Evolutionary conservation across 2,329 filamentous ascomycete species (phyloP).

Genomic region (Fusarium sp.): DNA sequence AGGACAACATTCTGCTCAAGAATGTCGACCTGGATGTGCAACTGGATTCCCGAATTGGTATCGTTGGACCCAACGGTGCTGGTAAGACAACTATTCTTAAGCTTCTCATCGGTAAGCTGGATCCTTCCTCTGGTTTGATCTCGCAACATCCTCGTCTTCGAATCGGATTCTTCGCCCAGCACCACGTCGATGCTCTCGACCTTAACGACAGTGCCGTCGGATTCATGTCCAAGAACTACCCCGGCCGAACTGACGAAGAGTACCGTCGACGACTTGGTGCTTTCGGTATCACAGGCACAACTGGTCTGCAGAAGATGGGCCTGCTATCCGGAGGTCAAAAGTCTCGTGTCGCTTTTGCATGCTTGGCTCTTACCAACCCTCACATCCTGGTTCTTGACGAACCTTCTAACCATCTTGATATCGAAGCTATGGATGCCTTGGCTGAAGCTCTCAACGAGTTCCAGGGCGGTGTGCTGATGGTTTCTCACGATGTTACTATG

Average conservation of each 20-base stretch:
- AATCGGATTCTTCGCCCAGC: slow-evolving; percentile 97
- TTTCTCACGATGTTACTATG: slow-evolving; percentile 99
- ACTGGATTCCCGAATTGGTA: slow-evolving; percentile 96
- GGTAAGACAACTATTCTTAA: slow-evolving; percentile 99
- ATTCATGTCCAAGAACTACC: slow-evolving; percentile 95
- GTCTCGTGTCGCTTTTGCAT: slow-evolving; percentile 98
- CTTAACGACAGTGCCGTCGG: slow-evolving; percentile 88
- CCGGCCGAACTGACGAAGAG: slow-evolving; percentile 92
- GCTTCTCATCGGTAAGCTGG: slow-evolving; percentile 89
- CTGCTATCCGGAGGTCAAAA: slow-evolving; percentile 97
- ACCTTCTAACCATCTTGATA: slow-evolving; percentile 98
- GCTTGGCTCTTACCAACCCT: slow-evolving; percentile 89
- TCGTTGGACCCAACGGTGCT: slow-evolving; percentile 98
- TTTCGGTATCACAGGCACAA: slow-evolving; percentile 91
- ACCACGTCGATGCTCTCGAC: slow-evolving; percentile 96
- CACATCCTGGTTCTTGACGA: slow-evolving; percentile 98
- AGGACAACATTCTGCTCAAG: slow-evolving; percentile 81
- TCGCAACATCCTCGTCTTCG: slow-evolving; percentile 88
- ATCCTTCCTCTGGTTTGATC: slow-evolving; percentile 82
- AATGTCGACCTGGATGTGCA: slow-evolving; percentile 97
- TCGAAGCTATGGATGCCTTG: slow-evolving; percentile 98
- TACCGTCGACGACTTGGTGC: slow-evolving; percentile 95
- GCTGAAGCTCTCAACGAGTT: slow-evolving; percentile 86
- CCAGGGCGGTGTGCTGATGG: slow-evolving; percentile 96
- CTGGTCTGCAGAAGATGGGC: slow-evolving; percentile 94